These are phyloP conservation scores for Amylocarpus encephaloides DNA, from an alignment of 2,329 filamentous ascomycete genomes.

Conservation along the genomic window DNA sequence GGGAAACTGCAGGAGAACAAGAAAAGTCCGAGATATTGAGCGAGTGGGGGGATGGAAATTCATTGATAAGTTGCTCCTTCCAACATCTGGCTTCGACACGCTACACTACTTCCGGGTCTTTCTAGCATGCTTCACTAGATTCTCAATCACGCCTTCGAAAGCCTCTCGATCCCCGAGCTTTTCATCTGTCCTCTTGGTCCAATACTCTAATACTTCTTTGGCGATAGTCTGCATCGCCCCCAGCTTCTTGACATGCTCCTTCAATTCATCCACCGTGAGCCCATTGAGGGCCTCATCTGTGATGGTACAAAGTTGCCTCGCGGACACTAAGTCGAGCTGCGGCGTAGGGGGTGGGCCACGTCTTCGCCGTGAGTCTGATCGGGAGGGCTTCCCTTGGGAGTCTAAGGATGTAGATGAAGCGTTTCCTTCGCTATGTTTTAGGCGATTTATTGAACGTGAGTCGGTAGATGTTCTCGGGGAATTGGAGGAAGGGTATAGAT, in stretches of 20 bases:
- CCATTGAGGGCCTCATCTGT: constrained; percentile 78
- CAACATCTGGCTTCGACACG: too few relatives aligned
- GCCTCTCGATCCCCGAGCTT: constrained; percentile 86
- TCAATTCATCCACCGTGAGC: constrained; percentile 72
- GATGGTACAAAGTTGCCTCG: constrained; percentile 71
- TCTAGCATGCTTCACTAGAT: constrained; percentile 84
- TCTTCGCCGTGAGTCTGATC: constrained; percentile 37
- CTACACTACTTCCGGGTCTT: constrained; percentile 65
- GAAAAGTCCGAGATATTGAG: too few relatives aligned
- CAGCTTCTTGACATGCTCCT: constrained; percentile 62
- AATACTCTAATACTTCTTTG: constrained; percentile 76
- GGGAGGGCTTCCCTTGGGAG: constrained; percentile 47
- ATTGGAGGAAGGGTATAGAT: constrained; percentile 39
- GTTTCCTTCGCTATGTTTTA: constrained; percentile 38
- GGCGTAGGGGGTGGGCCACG: constrained; percentile 62
- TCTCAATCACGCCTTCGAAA: constrained; percentile 95
- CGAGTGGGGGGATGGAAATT: too few relatives aligned
- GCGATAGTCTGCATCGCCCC: constrained; percentile 65
- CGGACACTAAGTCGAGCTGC: constrained; percentile 71
- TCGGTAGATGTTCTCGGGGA: constrained; percentile 52
- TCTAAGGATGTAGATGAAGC: constrained; percentile 54
- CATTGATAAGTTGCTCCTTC: too few relatives aligned
- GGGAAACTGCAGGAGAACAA: too few relatives aligned
- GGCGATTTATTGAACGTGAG: constrained; percentile 32
- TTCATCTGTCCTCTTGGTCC: constrained; percentile 79